A percentile compares a stretch with the other conserved stretches of the same genome.
Evolutionary conservation across 1,284 basidiomycete genomes (phyloP).

Genomic region (Blastosporella zonata): DNA sequence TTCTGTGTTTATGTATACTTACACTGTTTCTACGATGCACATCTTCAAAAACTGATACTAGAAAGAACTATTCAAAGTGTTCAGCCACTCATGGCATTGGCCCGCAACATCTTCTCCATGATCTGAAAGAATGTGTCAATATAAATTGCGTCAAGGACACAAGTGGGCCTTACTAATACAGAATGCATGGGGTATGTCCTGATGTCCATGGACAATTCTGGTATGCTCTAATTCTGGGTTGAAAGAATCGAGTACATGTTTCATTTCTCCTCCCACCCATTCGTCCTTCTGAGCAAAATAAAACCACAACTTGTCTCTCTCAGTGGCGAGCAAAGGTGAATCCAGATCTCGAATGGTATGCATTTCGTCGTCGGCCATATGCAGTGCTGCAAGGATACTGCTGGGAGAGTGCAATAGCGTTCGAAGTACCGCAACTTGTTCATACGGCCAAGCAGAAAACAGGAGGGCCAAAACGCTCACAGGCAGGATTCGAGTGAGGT

Average conservation of each 20-base stretch:
- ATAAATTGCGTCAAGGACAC: neutral
- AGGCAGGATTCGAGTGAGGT: slow-evolving; percentile 26
- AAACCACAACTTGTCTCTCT: slow-evolving; percentile 42
- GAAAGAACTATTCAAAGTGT: slow-evolving; percentile 1
- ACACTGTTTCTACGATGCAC: too few species aligned
- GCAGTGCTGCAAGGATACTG: slow-evolving; percentile 45
- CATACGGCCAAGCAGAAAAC: slow-evolving; percentile 43
- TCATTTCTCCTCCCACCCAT: slow-evolving; percentile 56
- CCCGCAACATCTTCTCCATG: slow-evolving; percentile 47
- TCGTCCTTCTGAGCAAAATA: slow-evolving; percentile 55
- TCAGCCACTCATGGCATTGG: slow-evolving; percentile 49
- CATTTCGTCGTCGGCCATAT: slow-evolving; percentile 66
- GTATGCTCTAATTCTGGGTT: slow-evolving; percentile 29
- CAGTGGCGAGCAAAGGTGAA: slow-evolving; percentile 33
- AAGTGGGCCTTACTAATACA: slow-evolving; percentile 50
- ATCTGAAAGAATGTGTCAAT: slow-evolving; percentile 30
- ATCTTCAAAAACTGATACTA: too few species aligned
- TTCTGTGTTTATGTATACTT: too few species aligned
- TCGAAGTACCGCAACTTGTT: slow-evolving; percentile 45
- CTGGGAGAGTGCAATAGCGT: slow-evolving; percentile 45
- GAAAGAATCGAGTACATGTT: slow-evolving; percentile 37
- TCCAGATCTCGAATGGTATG: slow-evolving; percentile 49
- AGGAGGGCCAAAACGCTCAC: slow-evolving; percentile 30
- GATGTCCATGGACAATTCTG: slow-evolving; percentile 40
- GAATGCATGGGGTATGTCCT: slow-evolving; percentile 58